Evolutionary conservation across 2,329 filamentous ascomycete genomes (phyloP).

Genomic region (Aspergillus hiratsukae): DNA sequence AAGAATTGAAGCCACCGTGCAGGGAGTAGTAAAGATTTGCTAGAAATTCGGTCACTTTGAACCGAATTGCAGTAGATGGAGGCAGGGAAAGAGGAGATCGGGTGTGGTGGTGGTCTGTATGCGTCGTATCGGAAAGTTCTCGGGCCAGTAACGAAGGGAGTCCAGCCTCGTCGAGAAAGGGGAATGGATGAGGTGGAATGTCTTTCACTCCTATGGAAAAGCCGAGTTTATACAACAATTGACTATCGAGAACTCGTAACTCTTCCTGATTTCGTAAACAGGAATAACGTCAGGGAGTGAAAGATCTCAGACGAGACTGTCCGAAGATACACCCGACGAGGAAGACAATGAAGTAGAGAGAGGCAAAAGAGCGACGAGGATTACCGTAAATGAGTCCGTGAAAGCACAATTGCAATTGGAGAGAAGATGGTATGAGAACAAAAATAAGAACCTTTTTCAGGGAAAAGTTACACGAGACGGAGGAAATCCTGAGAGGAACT

Average conservation of each 20-base stretch:
- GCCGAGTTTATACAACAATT: not conserved
- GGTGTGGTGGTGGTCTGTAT: constrained; percentile 1
- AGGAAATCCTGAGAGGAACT: not conserved
- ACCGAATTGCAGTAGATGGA: constrained; percentile 26
- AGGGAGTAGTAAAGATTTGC: constrained; percentile 47
- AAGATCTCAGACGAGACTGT: not conserved
- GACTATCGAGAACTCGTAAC: not conserved
- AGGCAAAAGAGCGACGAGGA: not conserved
- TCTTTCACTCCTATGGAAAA: constrained; percentile 7
- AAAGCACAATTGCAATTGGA: not conserved
- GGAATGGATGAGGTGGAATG: constrained; percentile 14
- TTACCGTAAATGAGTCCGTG: not conserved
- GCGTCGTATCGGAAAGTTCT: constrained; percentile 3
- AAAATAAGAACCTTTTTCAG: not conserved
- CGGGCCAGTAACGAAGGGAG: constrained; percentile 10
- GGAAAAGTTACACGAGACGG: constrained; percentile 3
- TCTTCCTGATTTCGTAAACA: not conserved
- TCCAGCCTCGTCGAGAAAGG: constrained; percentile 22
- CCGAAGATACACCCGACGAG: not conserved
- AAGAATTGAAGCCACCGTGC: constrained; percentile 56
- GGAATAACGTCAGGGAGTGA: not conserved
- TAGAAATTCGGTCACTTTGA: constrained; percentile 29
- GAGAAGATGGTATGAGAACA: not conserved
- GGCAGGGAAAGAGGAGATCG: constrained; percentile 1
- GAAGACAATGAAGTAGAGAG: not conserved